Evolutionary conservation across 148 eudicot species (phyloP).

Genomic region (Chenopodium suecicum): DNA sequence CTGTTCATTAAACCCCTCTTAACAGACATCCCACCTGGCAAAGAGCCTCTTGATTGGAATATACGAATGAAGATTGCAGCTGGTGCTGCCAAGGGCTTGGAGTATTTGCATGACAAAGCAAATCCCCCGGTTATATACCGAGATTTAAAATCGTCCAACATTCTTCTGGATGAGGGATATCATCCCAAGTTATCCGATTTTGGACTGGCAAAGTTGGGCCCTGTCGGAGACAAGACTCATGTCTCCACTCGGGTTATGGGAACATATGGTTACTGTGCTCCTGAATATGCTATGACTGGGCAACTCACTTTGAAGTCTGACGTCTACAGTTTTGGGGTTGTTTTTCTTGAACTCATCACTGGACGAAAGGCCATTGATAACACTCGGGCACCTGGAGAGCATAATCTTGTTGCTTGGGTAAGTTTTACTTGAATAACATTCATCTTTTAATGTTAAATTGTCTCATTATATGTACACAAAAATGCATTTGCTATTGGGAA

Average conservation of each 20-base stretch:
- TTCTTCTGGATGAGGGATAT: conserved; percentile 84
- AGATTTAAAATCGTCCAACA: conserved; percentile 95
- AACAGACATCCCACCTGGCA: conserved; percentile 77
- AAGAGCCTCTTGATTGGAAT: conserved; percentile 97
- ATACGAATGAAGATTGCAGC: conserved; percentile 99
- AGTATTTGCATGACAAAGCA: conserved; percentile 93
- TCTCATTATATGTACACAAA: not conserved
- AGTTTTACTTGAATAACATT: conserved; percentile 8
- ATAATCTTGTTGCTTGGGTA: conserved; percentile 99
- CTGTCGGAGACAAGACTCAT: conserved; percentile 98
- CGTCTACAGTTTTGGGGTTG: conserved; percentile 97
- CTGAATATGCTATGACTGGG: conserved; percentile 99
- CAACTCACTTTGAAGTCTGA: conserved; percentile 96
- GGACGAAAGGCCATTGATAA: conserved; percentile 97
- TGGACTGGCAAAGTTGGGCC: conserved; percentile 94
- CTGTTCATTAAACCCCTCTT: not conserved
- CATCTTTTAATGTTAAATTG: not conserved
- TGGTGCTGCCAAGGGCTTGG: conserved; percentile 96
- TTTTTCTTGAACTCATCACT: conserved; percentile 90
- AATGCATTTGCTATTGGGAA: not conserved
- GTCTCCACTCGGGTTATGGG: conserved; percentile 99
- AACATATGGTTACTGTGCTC: conserved; percentile 98
- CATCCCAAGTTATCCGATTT: conserved; percentile 96
- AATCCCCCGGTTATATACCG: conserved; percentile 98
- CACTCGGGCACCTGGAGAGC: conserved; percentile 72